Percentiles rank a stretch among this genome's conserved stretches.
phyloP scores from a whole-genome alignment of 108 stramenopile genomes.

The Poteriospumella lacustris region DNA sequence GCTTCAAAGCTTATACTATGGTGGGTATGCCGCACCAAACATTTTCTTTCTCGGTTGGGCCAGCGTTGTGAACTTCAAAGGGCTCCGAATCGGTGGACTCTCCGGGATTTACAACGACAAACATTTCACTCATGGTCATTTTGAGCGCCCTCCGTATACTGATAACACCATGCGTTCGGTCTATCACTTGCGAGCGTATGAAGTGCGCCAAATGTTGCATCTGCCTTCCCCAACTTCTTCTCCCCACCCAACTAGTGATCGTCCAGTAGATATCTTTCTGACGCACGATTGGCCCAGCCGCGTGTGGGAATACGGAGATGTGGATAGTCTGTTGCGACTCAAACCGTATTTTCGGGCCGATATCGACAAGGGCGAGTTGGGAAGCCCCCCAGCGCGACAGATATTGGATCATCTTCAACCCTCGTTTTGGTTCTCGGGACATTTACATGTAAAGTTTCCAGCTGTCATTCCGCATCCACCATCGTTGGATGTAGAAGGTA shows the following conservation, averaged over 20 bases:
- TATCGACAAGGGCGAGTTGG: constrained; percentile 71
- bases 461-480: constrained; percentile 68
- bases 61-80: constrained; percentile 71
- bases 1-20: constrained; percentile 85
- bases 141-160: constrained; percentile 78
- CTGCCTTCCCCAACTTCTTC: constrained; percentile 19
- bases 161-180: constrained; percentile 64
- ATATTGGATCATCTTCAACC: constrained; percentile 75
- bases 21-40: constrained; percentile 97
- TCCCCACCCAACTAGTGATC: not conserved
- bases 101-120: constrained; percentile 86
- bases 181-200: constrained; percentile 82
- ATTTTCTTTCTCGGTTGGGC: constrained; percentile 92
- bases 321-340: constrained; percentile 47
- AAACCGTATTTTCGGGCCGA: constrained; percentile 82
- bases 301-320: constrained; percentile 76
- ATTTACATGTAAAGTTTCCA: constrained; percentile 91
- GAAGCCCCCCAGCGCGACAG: constrained; percentile 75
- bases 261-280: constrained; percentile 67
- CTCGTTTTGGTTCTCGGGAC: constrained; percentile 89
- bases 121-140: constrained; percentile 67
- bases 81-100: constrained; percentile 87
- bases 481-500: not conserved
- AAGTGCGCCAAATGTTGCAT: constrained; percentile 70
- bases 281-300: constrained; percentile 97